phyloP scores from a whole-genome alignment of 495 filamentous ascomycete genomes.

The Cercophora samala region DNA sequence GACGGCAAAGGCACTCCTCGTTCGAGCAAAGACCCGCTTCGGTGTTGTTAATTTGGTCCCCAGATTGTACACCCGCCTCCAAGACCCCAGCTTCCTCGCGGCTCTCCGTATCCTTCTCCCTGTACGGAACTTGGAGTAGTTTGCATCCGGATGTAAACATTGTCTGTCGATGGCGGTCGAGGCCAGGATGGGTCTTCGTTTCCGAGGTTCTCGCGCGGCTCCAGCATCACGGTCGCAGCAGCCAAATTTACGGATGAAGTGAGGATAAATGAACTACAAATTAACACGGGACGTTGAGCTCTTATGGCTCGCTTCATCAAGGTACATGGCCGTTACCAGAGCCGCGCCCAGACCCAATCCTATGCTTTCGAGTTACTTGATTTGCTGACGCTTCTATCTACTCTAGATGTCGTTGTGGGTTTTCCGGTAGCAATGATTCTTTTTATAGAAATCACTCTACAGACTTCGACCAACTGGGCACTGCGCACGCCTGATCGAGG shows the following conservation, averaged over 20 bases:
- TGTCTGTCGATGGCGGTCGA: slow-evolving; percentile 15
- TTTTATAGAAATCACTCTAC: slow-evolving; percentile 41
- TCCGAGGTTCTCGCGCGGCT: slow-evolving; percentile 15
- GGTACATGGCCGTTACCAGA: slow-evolving; percentile 21
- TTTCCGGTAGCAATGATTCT: slow-evolving; percentile 29
- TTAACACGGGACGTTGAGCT: slow-evolving; percentile 40
- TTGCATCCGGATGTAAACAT: slow-evolving; percentile 20
- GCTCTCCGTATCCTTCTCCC: slow-evolving; percentile 10
- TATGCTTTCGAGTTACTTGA: slow-evolving; percentile 10
- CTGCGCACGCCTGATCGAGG: slow-evolving; percentile 27
- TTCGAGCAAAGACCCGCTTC: slow-evolving; percentile 21
- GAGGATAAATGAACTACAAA: slow-evolving; percentile 49
- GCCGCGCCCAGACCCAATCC: slow-evolving; percentile 23
- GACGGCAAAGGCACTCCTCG: slow-evolving; percentile 20
- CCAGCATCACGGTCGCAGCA: slow-evolving; percentile 30
- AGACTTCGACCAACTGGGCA: slow-evolving; percentile 14
- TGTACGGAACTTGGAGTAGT: slow-evolving; percentile 18
- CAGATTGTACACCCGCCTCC: slow-evolving; percentile 23
- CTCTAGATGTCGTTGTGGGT: slow-evolving; percentile 13
- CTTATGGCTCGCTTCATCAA: slow-evolving; percentile 28
- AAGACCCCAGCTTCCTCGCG: slow-evolving; percentile 10
- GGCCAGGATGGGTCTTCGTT: slow-evolving; percentile 17
- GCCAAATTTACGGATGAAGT: slow-evolving; percentile 51
- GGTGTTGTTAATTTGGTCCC: slow-evolving; percentile 32
- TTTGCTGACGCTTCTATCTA: slow-evolving; percentile 17